These are phyloP conservation scores for Xylaria castorea DNA, from an alignment of 495 filamentous ascomycete genomes.

Conservation along the genomic window DNA sequence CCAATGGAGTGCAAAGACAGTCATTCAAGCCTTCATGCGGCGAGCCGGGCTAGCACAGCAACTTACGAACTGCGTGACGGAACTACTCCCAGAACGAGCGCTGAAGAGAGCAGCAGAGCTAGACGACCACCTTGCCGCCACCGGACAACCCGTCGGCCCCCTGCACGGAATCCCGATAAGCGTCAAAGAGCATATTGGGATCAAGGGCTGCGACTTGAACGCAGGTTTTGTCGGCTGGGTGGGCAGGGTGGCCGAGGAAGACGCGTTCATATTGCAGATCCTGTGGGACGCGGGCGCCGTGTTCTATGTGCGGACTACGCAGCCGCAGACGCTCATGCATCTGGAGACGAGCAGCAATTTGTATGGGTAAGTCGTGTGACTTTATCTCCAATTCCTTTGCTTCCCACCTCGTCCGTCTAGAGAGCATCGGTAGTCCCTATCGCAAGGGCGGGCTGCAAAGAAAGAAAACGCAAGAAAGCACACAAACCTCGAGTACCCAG, in stretches of 20 bases:
- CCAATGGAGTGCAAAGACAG: conserved; percentile 49
- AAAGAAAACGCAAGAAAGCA: neutral
- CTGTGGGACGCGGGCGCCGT: conserved; percentile 56
- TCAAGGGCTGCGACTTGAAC: conserved; percentile 61
- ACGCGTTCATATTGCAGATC: conserved; percentile 56
- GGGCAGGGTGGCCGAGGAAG: conserved; percentile 45
- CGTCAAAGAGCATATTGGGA: conserved; percentile 69
- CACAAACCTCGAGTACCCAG: neutral
- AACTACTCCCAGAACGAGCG: conserved; percentile 68
- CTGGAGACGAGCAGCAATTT: conserved; percentile 62
- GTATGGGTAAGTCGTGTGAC: conserved; percentile 52
- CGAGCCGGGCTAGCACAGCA: conserved; percentile 52
- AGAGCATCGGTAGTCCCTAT: neutral
- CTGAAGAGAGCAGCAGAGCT: conserved; percentile 62
- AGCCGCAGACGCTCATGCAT: conserved; percentile 68
- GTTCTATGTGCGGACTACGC: conserved; percentile 60
- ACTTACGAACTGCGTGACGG: conserved; percentile 64
- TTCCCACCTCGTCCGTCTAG: neutral
- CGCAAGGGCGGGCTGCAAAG: neutral
- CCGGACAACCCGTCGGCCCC: conserved; percentile 62
- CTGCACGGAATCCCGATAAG: conserved; percentile 73
- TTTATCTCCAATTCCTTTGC: neutral
- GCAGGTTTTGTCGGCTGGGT: conserved; percentile 57
- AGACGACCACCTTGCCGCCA: conserved; percentile 58
- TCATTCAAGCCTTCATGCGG: conserved; percentile 57